Evolutionary conservation across 768 basidiomycete species (phyloP).

Genomic region (button mushroom (Agaricus bisporus)): DNA sequence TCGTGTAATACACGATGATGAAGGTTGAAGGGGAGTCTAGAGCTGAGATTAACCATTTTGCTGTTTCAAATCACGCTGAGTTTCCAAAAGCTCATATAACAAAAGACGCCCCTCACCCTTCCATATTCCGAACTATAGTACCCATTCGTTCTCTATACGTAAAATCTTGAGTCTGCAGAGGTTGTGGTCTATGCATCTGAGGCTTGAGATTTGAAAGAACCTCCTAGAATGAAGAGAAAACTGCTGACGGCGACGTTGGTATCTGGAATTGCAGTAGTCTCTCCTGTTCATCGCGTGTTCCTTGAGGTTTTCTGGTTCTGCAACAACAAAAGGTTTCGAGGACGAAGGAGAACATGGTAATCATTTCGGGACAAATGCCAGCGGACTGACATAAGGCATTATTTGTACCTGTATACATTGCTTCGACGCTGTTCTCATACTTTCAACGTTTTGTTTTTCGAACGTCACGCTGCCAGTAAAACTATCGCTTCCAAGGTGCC

Average conservation of each 20-base stretch:
- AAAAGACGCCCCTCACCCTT: conserved; percentile 38
- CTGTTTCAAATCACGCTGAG: conserved; percentile 23
- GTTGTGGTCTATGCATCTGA: background rate
- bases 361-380: background rate
- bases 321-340: background rate
- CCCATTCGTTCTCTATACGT: conserved; percentile 6
- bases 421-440: too few relatives aligned
- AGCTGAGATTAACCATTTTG: conserved; percentile 67
- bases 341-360: background rate
- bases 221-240: background rate
- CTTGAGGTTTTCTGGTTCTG: background rate
- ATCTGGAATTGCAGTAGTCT: conserved; percentile 8
- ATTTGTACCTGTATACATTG: background rate
- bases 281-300: background rate
- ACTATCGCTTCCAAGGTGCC: too few relatives aligned
- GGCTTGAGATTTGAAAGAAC: background rate
- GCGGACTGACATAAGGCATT: background rate
- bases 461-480: too few relatives aligned
- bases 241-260: conserved; percentile 2
- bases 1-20: conserved; percentile 29
- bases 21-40: conserved; percentile 56
- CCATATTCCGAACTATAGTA: conserved; percentile 51
- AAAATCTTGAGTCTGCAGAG: background rate
- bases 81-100: conserved; percentile 1
- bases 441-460: too few relatives aligned